phyloP scores from a whole-genome alignment of 257 asterid species.

The Plantago ovata region DNA sequence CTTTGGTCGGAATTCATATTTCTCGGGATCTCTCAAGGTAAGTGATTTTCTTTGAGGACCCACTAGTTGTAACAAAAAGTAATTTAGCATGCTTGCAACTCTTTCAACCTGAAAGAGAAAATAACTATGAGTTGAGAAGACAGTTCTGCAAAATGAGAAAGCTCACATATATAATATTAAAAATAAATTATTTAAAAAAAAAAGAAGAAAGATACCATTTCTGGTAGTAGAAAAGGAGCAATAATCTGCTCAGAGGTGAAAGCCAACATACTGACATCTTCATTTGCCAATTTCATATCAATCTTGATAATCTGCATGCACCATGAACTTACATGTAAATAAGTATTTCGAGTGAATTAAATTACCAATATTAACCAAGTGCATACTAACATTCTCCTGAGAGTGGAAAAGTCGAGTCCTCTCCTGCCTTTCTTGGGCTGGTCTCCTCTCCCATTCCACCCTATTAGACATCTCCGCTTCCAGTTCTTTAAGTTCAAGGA shows the following conservation, averaged over 20 bases:
- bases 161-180: slow-evolving; percentile 14
- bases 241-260: slow-evolving; percentile 96
- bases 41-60: slow-evolving; percentile 98
- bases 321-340: slow-evolving; percentile 18
- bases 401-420: slow-evolving; percentile 91
- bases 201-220: slow-evolving; percentile 60
- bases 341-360: slow-evolving; percentile 16
- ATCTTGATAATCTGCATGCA: slow-evolving; percentile 76
- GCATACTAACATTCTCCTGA: slow-evolving; percentile 85
- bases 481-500: slow-evolving; percentile 86
- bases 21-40: slow-evolving; percentile 91
- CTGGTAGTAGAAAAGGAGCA: slow-evolving; percentile 83
- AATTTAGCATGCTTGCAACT: slow-evolving; percentile 98
- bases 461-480: slow-evolving; percentile 98
- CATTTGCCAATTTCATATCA: slow-evolving; percentile 96
- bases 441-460: slow-evolving; percentile 87
- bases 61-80: slow-evolving; percentile 85
- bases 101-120: slow-evolving; percentile 73
- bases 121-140: slow-evolving; percentile 9
- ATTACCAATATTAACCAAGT: slow-evolving; percentile 4
- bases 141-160: slow-evolving; percentile 3
- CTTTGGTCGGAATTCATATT: slow-evolving; percentile 93
- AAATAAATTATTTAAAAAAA: no score
- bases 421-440: slow-evolving; percentile 95
- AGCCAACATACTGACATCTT: slow-evolving; percentile 90